Evolutionary conservation across 257 asterid genomes (phyloP), one percentile per base, ranked within the genome.

Genomic region (Paulownia fortunei): DNA sequence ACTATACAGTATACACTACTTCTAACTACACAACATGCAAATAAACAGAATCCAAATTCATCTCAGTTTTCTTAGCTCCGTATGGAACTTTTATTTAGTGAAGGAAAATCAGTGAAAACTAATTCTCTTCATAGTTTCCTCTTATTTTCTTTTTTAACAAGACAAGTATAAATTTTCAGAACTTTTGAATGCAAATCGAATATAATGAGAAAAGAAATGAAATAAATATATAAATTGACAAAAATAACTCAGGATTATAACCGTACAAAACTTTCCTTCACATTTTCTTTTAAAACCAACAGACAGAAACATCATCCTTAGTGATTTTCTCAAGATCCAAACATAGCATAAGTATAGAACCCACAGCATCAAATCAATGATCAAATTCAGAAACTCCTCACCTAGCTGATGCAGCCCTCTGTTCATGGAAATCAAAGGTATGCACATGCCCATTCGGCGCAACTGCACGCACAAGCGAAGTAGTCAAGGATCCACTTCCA

Each of bases 351-450:
- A 34, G 8, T 7, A 5, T 1, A 55, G 46, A 39, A 41, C 36
- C 52, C 54, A 21, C 26, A 73, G 3, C 72, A 47, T 24, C 60
- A 75, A 75, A 79, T 39, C 7, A 79, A 56, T 8, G 36, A 65
- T 3, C 19, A 60, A 41, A 42, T 41, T 5, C 6, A 46, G 24
- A 41, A 36, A 65, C 18, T 30, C 18, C 90, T 86, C 76, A 96
- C 99, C 98, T 90, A 70, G 97, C 98, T 1, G 90, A 96, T 19
- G 88, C 89, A 69, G 99, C 99, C 75, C 99, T 93, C 81, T 88
- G 95, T 75, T 96, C 97, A 83, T 96, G 99, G 79, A 96, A 96
- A 86, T 96, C 99, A 78, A 96, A 96, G 16, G 99, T 93, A 73
- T 89, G 86, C 41, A 96, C 95, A 67, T 85, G 98, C 4, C 98